phyloP scores from a whole-genome alignment of 441 rosid species.

The Syzygium malaccense region DNA sequence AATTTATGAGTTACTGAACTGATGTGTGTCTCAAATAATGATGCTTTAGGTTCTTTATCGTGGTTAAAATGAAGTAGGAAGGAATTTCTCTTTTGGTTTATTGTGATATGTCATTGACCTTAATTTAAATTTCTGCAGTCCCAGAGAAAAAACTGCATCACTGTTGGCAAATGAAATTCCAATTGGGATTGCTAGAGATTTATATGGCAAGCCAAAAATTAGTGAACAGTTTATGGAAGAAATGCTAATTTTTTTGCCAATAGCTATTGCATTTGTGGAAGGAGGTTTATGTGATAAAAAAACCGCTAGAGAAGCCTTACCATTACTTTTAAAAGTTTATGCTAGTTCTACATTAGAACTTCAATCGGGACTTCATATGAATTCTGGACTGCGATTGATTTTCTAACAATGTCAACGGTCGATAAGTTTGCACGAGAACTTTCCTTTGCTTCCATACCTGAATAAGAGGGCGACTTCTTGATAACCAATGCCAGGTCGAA shows the following conservation, averaged over 20 bases:
- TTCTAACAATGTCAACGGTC: neutral
- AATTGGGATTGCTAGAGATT: neutral
- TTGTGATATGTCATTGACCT: neutral
- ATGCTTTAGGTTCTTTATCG: neutral
- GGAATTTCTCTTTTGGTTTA: neutral
- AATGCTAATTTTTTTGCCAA: neutral
- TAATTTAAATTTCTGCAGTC: neutral
- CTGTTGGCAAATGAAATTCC: neutral
- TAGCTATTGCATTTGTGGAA: neutral
- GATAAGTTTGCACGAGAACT: neutral
- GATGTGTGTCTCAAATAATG: neutral
- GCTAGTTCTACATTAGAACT: neutral
- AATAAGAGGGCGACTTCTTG: conserved; percentile 15
- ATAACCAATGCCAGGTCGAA: conserved; percentile 33
- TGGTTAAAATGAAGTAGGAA: neutral
- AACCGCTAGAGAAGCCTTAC: neutral
- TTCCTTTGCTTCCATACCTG: conserved; percentile 10
- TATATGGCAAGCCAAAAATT: neutral
- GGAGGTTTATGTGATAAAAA: neutral
- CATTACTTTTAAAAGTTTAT: neutral
- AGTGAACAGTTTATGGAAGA: neutral
- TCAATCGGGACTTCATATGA: neutral
- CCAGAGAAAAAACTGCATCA: neutral
- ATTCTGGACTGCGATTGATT: neutral
- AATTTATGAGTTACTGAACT: neutral